These are phyloP conservation scores for Ceratobasidium sp. DNA, from an alignment of 1,284 basidiomycete genomes.

Conservation along the genomic window DNA sequence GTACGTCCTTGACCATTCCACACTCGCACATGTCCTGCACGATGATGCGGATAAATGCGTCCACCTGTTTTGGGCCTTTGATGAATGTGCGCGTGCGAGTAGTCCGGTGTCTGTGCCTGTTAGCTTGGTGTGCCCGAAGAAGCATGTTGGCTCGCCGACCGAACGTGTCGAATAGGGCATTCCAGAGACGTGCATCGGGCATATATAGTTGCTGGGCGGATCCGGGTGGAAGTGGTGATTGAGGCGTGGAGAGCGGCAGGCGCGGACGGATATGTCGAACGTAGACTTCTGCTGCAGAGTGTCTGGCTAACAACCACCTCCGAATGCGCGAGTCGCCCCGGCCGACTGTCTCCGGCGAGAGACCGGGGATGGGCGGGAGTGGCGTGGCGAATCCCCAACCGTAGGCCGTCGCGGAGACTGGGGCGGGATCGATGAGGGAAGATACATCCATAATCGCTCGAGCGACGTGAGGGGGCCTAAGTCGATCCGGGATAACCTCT, in stretches of 20 bases:
- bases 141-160: constrained; percentile 56
- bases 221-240: not conserved
- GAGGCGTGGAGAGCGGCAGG: not conserved
- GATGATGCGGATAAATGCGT: constrained; percentile 26
- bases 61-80: constrained; percentile 3
- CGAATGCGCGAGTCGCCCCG: constrained; percentile 50
- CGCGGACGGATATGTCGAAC: constrained; percentile 27
- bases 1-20: constrained; percentile 21
- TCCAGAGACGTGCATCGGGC: constrained; percentile 77
- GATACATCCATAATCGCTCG: constrained; percentile 17
- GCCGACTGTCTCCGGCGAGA: constrained; percentile 31
- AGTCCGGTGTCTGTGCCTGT: not conserved
- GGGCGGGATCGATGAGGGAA: not conserved
- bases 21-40: constrained; percentile 31
- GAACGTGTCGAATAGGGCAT: constrained; percentile 69
- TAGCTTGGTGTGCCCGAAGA: constrained; percentile 12
- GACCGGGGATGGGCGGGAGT: constrained; percentile 42
- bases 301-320: constrained; percentile 53
- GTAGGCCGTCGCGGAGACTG: not conserved
- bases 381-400: constrained; percentile 58
- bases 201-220: constrained; percentile 55
- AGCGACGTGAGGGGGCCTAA: not conserved
- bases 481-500: not conserved
- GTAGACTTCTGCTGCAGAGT: constrained; percentile 37
- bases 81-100: not conserved